Conservation (phyloP, 2,329 filamentous ascomycete species). For the Fusarium sp. region DNA sequence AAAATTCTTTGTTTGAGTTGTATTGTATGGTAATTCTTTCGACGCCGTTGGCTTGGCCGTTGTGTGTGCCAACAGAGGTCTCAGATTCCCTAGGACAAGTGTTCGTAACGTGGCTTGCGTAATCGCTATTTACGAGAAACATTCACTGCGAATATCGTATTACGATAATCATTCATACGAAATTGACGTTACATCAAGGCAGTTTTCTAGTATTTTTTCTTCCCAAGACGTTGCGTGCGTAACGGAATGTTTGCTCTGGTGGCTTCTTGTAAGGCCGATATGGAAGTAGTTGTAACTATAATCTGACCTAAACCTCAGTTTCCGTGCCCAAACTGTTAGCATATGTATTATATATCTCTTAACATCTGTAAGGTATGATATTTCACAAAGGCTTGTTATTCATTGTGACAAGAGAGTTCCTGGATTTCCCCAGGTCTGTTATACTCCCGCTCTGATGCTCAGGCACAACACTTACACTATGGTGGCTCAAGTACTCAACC, state of each 20-base stretch:
- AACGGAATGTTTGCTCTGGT: not conserved
- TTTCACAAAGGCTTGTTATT: too few relatives aligned
- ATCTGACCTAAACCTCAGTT: not conserved
- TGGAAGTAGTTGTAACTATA: not conserved
- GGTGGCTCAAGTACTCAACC: not conserved
- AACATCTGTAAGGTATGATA: not conserved
- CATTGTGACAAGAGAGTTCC: too few relatives aligned
- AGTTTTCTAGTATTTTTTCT: not conserved
- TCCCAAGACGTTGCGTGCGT: not conserved
- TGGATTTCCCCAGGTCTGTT: not conserved
- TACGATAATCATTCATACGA: not conserved
- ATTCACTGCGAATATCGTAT: not conserved
- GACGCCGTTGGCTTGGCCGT: not conserved
- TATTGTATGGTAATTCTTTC: not conserved
- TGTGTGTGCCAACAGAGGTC: not conserved
- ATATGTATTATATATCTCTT: not conserved
- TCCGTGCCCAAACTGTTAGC: not conserved
- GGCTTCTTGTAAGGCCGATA: not conserved
- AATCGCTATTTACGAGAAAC: not conserved
- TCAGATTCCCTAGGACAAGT: constrained; percentile 14
- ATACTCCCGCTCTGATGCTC: not conserved
- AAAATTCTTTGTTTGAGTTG: not conserved
- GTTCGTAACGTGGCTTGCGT: constrained; percentile 24
- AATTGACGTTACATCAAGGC: not conserved
- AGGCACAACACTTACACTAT: not conserved